Evolutionary conservation across 768 basidiomycete species (phyloP), one percentile per base, ranked within the genome.

Genomic region (Collybia sordida): DNA sequence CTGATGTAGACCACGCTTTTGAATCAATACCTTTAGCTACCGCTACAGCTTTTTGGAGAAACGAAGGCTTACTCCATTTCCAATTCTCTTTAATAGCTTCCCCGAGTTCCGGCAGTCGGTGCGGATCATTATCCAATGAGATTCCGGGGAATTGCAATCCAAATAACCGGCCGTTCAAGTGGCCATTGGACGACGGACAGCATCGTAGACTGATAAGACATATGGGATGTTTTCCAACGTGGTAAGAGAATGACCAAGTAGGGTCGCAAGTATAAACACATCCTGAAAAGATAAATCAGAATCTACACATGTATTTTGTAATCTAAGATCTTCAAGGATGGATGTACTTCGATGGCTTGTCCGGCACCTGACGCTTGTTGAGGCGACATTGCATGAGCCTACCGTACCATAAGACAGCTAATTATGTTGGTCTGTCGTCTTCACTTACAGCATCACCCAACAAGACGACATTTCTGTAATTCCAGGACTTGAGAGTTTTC

Each of bases 301-400:
- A 12, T 18, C 6, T 27, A 27, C 11, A 11, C 6, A 19, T 34
- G 1, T 12, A 19, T 18, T 5, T 27, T n/a, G 21, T 15, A 8
- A 9, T 31, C 34, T 8, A 14, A 3, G 12, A 6, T 18, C 25
- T 15, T n/a, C 11, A 12, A 15, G 14, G 17, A 12, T 11, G 19
- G 21, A 37, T 68, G 43, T 52, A 75, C 76, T 61, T 80, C 80
- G n/a, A 79, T 70, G 1, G 78, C 77, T 46, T 77, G 77, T 3
- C 77, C 74, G 3, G 76, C 80, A 3, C 79, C 78, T 0, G 75
- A 70, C 1, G 73, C 78, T 57, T 74, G 67, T 53, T 77, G 69
- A 0, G 77, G 76, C 3, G 70, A 63, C 69, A 77, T 76, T 0
- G 71, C 75, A 58, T 80, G 77, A 0, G 76, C 77, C 77, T 65